These are phyloP conservation scores for Lyophyllum atratum DNA, from an alignment of 768 basidiomycete genomes.

Conservation along the genomic window DNA sequence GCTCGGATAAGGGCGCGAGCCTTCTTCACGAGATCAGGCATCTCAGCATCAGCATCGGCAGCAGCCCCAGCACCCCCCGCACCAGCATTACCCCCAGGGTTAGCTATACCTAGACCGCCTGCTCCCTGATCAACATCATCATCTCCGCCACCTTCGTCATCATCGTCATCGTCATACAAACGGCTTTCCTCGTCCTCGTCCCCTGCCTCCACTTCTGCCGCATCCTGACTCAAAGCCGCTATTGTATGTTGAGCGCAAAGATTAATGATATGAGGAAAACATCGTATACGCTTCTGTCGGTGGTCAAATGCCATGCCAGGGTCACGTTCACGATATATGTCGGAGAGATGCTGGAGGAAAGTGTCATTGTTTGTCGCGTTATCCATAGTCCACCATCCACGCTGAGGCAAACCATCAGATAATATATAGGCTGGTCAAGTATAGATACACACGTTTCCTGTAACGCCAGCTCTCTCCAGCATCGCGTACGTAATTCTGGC, in stretches of 20 bases:
- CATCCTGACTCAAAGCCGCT: not conserved
- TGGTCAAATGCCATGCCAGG: not conserved
- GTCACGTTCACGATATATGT: no score
- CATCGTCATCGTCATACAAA: not conserved
- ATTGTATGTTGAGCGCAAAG: not conserved
- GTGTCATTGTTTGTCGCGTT: no score
- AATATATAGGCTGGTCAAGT: no score
- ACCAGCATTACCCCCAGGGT: not conserved
- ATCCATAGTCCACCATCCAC: no score
- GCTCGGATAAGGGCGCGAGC: not conserved
- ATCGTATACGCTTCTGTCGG: not conserved
- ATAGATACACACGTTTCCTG: no score
- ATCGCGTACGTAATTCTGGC: no score
- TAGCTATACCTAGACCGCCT: no score
- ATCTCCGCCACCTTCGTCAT: not conserved
- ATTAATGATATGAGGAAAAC: not conserved
- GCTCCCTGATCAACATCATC: not conserved
- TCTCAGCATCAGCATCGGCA: not conserved
- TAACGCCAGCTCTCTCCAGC: no score
- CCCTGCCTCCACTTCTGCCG: not conserved
- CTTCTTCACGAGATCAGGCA: not conserved
- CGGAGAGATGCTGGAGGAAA: no score
- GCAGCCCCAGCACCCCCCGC: not conserved
- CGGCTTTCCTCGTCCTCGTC: not conserved
- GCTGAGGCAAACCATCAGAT: no score